Base-by-base conservation (phyloP, 805 yeast genomes). In the Myxozyma neotropica region DNA sequence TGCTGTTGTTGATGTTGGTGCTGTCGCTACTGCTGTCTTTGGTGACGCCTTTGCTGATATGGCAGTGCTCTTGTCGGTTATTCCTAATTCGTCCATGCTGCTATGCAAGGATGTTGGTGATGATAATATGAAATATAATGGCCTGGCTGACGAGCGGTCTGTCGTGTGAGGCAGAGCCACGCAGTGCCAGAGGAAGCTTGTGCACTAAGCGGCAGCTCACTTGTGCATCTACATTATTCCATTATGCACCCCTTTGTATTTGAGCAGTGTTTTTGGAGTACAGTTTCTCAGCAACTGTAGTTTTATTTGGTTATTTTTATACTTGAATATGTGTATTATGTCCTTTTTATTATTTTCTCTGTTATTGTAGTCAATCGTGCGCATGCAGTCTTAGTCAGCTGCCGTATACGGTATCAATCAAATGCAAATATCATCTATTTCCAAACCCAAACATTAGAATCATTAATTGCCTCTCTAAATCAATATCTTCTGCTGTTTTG, bases 81-180 rank as follows among this genome's bases (percentile, higher is more conserved):
- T 83, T 21, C 88, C 88, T 51, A 84, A 75, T 74, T 84, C 88
- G 73, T 84, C 88, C 88, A 84, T 84, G 36, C 29, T 63, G 27
- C 6, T 21, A 6, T 10, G n/a, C 19, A 5, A 17, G 42, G 27
- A 15, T 6, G 19, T 17, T 27, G 35, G n/a, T 10, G 21, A 15
- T 49, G 45, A 3, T 12, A 3, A 19, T 7, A 19, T 24, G 10
- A 31, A 12, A 27, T 21, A 42, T 5, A 33, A 29, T 29, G 10
- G 33, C 33, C 33, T 29, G 33, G 10, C 36, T 6, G 15, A 4
- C 10, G 53, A 5, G 40, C 6, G 31, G 15, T 23, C 4, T 5
- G 13, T 10, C 10, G 1, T 17, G 27, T 4, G 17, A 29, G 40
- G 38, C 21, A 53, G 29, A 3, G 12, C 8, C 19, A 8, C 7